A percentile compares a stretch with the other conserved stretches of the same genome.
phyloP scores from a whole-genome alignment of 1,284 basidiomycete genomes.

The Pascua guehoae region DNA sequence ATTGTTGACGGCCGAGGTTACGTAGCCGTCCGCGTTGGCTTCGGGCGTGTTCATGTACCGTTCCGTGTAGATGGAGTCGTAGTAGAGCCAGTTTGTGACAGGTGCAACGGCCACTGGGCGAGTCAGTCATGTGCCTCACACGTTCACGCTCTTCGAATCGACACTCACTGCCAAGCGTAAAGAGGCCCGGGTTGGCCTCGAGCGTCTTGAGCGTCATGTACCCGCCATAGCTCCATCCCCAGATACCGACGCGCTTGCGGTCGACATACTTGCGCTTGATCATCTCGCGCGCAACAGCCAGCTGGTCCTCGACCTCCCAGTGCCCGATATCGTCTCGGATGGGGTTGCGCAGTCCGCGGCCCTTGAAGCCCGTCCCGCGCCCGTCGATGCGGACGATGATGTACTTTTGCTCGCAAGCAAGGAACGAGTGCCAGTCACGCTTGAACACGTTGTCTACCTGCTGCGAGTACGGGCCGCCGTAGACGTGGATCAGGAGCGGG shows the following conservation, averaged over 20 bases:
- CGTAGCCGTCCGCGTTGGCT: conserved; percentile 75
- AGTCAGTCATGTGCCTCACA: background rate
- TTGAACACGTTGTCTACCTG: conserved; percentile 63
- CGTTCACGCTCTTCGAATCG: conserved; percentile 54
- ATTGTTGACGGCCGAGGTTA: conserved; percentile 76
- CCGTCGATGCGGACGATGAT: conserved; percentile 85
- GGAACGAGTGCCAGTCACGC: conserved; percentile 81
- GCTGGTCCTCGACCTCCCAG: conserved; percentile 81
- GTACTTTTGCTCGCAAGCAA: conserved; percentile 77
- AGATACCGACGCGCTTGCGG: conserved; percentile 76
- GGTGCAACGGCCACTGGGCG: conserved; percentile 40
- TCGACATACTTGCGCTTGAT: conserved; percentile 50
- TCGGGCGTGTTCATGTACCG: conserved; percentile 89
- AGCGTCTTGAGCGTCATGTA: conserved; percentile 87
- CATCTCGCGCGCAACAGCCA: conserved; percentile 64
- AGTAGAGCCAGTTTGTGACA: conserved; percentile 79
- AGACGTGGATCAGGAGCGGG: conserved; percentile 86
- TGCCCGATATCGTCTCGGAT: conserved; percentile 81
- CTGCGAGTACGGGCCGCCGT: conserved; percentile 87
- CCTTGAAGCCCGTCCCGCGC: conserved; percentile 89
- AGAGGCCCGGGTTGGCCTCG: conserved; percentile 79
- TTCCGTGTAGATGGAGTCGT: conserved; percentile 69
- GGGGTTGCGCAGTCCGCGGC: conserved; percentile 72
- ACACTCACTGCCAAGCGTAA: conserved; percentile 67
- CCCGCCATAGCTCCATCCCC: conserved; percentile 95